Base-by-base conservation (phyloP, 2,329 filamentous ascomycete genomes). In the Arthrinium puccinioides region DNA sequence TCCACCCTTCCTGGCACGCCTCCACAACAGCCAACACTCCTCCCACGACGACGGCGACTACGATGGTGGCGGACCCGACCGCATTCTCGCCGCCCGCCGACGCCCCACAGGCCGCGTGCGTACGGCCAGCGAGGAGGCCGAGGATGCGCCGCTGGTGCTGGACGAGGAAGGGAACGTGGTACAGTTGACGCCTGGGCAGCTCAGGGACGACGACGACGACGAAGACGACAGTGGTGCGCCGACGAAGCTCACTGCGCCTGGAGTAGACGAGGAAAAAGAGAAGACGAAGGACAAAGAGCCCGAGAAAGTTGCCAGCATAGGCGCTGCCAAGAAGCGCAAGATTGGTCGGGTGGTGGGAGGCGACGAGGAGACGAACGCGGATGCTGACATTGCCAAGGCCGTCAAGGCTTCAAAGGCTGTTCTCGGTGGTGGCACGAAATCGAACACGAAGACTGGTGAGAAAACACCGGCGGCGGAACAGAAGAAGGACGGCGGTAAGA, bases 91-190 rank as follows among this genome's bases (percentile, higher is more conserved):
- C 2, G 64, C 61, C 6, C 65, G 64, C 14, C n/a, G n/a, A n/a
- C 62, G 72, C 3, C 63, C 74, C n/a, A 63, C 68, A 33, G 59
- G 52, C 40, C 73, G 67, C 62, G 73, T 66, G 60, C 70, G 69
- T 24, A 76, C 74, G 13, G 75, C 66, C 41, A 79, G 82, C 47
- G 80, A 81, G 27, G 79, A 87, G 42, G 83, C 82, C 10, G 85
- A 90, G 48, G 85, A 90, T 56, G 81, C 71, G 34, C 86, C 86
- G 0, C 70, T 87, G 0, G 78, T 87, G 36, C 76, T 92, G 4
- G 76, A 90, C 47, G 84, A 87, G 54, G 69, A 74, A 5, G 83
- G 78, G 34, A 82, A 86, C 38, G 71, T 81, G 21, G 72, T 82
- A 21, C 32, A 59, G 62, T 47, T 76, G 49, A 44, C 72, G 62